These are phyloP conservation scores for Silybum marianum DNA, from an alignment of 129 eudicot species.

Conservation along the genomic window DNA sequence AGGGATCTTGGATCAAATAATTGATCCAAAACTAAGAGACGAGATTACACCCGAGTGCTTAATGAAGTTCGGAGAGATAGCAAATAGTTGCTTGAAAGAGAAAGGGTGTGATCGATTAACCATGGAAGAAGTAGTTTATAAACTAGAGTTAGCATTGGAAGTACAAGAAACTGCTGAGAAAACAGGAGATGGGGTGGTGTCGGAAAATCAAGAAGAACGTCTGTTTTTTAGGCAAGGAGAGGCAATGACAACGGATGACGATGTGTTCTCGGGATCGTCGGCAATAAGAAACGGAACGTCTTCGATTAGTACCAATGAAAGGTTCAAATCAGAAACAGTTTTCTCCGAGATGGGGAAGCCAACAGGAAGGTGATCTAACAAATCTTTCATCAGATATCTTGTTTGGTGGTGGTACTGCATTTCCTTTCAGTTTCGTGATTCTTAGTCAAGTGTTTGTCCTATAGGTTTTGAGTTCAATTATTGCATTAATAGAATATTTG, in stretches of 20 bases:
- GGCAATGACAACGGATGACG: constrained; percentile 1
- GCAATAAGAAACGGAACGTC: background rate
- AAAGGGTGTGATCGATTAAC: constrained; percentile 50
- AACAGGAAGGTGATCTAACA: constrained; percentile 7
- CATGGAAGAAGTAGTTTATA: constrained; percentile 60
- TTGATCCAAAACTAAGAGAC: constrained; percentile 49
- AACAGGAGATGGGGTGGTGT: background rate
- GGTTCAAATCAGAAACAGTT: constrained; percentile 12
- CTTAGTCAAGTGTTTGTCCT: background rate
- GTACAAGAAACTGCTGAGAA: constrained; percentile 39
- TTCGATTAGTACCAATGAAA: background rate
- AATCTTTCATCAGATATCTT: background rate
- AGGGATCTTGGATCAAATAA: constrained; percentile 35
- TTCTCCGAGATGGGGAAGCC: constrained; percentile 19
- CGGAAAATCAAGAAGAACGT: background rate
- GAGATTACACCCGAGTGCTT: constrained; percentile 48
- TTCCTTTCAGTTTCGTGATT: background rate
- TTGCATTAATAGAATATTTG: constrained; percentile 9
- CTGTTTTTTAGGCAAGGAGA: background rate
- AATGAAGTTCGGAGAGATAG: constrained; percentile 41
- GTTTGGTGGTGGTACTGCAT: background rate
- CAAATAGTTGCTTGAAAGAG: constrained; percentile 50
- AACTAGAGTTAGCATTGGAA: constrained; percentile 53
- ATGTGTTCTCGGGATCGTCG: constrained; percentile 1
- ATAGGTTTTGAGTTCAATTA: background rate